Evolutionary conservation across 108 stramenopile genomes (phyloP), one percentile per base, ranked within the genome.

Genomic region (Nannochloropsis oceanica): DNA sequence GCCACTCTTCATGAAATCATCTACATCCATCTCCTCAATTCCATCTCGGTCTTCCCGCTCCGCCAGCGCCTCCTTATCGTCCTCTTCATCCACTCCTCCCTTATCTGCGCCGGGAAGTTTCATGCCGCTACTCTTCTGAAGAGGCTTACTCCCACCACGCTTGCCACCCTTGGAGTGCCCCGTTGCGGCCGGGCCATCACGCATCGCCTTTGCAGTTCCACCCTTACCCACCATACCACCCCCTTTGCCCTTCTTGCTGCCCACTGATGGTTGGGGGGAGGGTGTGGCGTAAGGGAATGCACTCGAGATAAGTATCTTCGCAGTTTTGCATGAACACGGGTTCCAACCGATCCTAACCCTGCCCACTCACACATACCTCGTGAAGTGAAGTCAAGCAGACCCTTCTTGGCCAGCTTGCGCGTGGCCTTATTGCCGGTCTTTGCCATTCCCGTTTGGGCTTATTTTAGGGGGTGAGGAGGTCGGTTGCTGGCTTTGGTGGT

Each of bases 1-100:
- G 8, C 85, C 85, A 26, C 85, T 81, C 44, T 46, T 85, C 85
- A 85, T 81, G 46, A 85, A 85, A 34, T 81, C 85, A 26, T 85
- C 85, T 20, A 81, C 85, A 24, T 85, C 85, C 26, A 84, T 46
- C 13, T 27, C 20, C 46, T 27, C 50, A 7, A 84, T 42, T 42
- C 26, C 44, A 26, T 24, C 7, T 20, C 11, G 26, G 24, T 44
- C 43, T 20, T 22, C 43, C 34, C 11, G 14, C 83, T 44, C 12
- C 83, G 25, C 1, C 43, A 26, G 42, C 42, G 25, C 83, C 25
- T 26, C 26, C 8, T 44, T n/a, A 43, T n/a, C 44, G 26, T 43
- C 83, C 43, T 83, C 83, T 20, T 43, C 59, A n/a, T 73, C 2
- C n/a, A 73, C 10, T n/a, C n/a, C 59, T n/a, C 22, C 59, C n/a